Evolutionary conservation across 2,329 filamentous ascomycete species (phyloP), one percentile per base, ranked within the genome.

Genomic region (Chaetomiaceae sp.): DNA sequence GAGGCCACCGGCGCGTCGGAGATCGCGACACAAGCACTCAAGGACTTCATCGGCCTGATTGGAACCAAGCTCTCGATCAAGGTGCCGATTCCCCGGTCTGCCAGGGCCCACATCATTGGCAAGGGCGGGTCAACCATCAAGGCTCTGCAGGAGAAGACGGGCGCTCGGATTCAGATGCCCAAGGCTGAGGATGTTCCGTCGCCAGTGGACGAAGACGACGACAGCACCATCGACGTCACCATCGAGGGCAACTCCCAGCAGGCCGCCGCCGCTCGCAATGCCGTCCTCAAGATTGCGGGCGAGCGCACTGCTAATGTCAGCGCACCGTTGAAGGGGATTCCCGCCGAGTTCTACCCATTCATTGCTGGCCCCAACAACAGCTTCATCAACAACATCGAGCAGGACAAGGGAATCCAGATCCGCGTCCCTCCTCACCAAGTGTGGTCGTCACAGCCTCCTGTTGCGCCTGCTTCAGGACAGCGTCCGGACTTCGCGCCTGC

Each of bases 271-370:
- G 93, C 93, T 46, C 82, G 82, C 51, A 81, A 86, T 47, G 84
- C 88, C 58, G 93, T 98, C 59, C 76, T 88, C 60, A 84, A 84
- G 59, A 96, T 97, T 62, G 88, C 88, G 46, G 85, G 84, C 58
- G 89, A 96, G 67, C 83, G 88, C 52, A 83, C 86, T 43, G 84
- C 88, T 45, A 91, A 84, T 57, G 79, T 90, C 61, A 93, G 80
- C 68, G 76, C 88, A 47, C 88, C 86, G 58, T 68, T 98, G 55
- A 88, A 84, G 65, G 82, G 83, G 39, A 84, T 98, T 49, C 90
- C 93, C 7, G 79, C 88, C 20, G 89, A 95, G 63, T 94, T 93
- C 67, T 98, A 93, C 68, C 91, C 91, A 42, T 98, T 98, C 72
- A 84, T 98, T 65, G 84, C 88, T 19, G 89, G 89, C 39, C 80